A percentile compares a stretch with the other conserved stretches of the same genome.
Conservation (phyloP, 2,329 filamentous ascomycete species). For the Botrytis medusae region DNA sequence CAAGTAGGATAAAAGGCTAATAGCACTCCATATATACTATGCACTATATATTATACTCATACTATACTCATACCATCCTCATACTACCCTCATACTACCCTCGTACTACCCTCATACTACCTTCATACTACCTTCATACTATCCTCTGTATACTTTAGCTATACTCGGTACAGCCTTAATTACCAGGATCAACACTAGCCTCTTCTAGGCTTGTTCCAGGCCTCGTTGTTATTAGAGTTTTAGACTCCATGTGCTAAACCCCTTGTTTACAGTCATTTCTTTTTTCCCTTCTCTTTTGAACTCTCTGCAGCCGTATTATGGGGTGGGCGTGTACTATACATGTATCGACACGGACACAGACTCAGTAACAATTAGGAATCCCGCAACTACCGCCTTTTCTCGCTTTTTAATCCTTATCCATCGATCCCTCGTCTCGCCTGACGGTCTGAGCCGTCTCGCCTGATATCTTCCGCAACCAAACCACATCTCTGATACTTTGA, state of each 20-base stretch:
- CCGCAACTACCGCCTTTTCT: neutral
- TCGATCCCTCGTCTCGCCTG: neutral
- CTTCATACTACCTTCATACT: too few species aligned
- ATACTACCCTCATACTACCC: too few species aligned
- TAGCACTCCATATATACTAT: neutral
- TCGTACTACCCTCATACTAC: too few species aligned
- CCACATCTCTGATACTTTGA: neutral
- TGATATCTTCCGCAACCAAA: neutral
- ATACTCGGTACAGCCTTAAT: neutral
- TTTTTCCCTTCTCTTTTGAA: neutral
- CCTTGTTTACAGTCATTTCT: conserved; percentile 4
- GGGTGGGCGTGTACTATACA: neutral
- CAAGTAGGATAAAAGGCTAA: neutral
- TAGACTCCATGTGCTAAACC: neutral
- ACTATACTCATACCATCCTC: too few species aligned
- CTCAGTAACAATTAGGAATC: neutral
- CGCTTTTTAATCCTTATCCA: conserved; percentile 7
- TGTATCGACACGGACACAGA: neutral
- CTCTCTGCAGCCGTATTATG: neutral
- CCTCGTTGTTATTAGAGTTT: neutral
- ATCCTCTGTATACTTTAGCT: neutral
- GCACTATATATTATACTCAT: too few species aligned
- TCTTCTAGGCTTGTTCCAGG: neutral
- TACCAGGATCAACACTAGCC: neutral
- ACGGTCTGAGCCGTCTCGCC: conserved; percentile 1